phyloP scores from a whole-genome alignment of 495 filamentous ascomycete genomes.

The Penicillium flavigenum region DNA sequence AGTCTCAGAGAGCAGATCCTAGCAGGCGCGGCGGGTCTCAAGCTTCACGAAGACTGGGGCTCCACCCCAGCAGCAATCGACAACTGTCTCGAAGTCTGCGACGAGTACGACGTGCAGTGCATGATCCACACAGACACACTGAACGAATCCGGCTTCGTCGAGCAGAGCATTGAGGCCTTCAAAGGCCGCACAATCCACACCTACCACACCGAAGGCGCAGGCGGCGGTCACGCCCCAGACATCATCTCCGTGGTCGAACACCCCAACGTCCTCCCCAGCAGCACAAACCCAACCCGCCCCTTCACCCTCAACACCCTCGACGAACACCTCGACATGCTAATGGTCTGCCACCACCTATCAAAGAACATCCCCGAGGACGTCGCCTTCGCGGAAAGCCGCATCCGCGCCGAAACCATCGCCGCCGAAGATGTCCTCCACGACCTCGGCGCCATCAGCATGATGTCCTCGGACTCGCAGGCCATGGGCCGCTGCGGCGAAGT shows the following conservation, averaged over 20 bases:
- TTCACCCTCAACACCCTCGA: constrained; percentile 93
- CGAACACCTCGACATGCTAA: constrained; percentile 97
- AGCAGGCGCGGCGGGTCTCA: constrained; percentile 87
- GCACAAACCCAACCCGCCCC: constrained; percentile 91
- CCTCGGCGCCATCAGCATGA: constrained; percentile 95
- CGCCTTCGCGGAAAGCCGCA: constrained; percentile 92
- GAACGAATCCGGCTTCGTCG: constrained; percentile 96
- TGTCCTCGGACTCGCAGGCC: constrained; percentile 93
- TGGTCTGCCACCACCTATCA: constrained; percentile 95
- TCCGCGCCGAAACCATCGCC: constrained; percentile 93
- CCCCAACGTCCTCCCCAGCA: constrained; percentile 86
- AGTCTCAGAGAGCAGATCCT: constrained; percentile 78
- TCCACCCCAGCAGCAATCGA: constrained; percentile 92
- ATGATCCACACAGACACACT: constrained; percentile 98
- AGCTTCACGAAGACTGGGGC: constrained; percentile 98
- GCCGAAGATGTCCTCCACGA: constrained; percentile 98
- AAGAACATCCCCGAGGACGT: constrained; percentile 95
- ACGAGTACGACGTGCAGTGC: constrained; percentile 88
- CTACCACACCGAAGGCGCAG: constrained; percentile 97
- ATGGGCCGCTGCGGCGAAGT: constrained; percentile 98
- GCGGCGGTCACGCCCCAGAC: constrained; percentile 94
- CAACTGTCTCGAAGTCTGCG: constrained; percentile 81
- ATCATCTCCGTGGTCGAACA: constrained; percentile 95
- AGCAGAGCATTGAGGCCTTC: constrained; percentile 85
- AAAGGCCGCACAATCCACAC: constrained; percentile 92